Evolutionary conservation across 1,284 basidiomycete genomes (phyloP), one percentile per base, ranked within the genome.

Genomic region (Naganishia liquefaciens): DNA sequence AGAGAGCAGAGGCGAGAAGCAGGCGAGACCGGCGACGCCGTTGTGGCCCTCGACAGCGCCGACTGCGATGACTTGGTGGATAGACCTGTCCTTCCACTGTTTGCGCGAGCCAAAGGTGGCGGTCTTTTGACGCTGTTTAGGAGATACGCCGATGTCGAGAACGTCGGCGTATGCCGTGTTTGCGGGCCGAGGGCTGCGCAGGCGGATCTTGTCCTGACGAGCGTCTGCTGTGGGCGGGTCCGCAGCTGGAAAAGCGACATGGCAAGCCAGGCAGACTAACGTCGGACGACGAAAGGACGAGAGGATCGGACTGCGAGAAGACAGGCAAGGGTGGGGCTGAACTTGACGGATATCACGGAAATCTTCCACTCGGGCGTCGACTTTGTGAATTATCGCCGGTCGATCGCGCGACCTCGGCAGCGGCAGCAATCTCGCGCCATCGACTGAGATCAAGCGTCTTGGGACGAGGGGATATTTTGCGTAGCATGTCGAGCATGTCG

Each of bases 201-300:
- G 25, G 21, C 27, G 13, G 27, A 7, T 51, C 9, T 28, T 15
- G 19, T 27, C 17, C 28, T 10, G 3, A 27, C 28, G 11, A 51
- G 49, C 10, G 19, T 53, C 30, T 33, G 51, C 19, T n/a, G n/a
- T n/a, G 51, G 17, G 33, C 51, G 51, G 7, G 39, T 40, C 23
- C 55, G 44, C n/a, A 60, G 46, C n/a, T 46, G 46, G 47, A 60
- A 28, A 23, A 60, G 57, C 5, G 57, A 60, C 57, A 60, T 60
- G 57, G 15, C 39, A 40, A 6, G n/a, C n/a, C n/a, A n/a, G n/a
- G n/a, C n/a, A n/a, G n/a, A n/a, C n/a, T 6, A 10, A 23, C 33
- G 33, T 33, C 1, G 33, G 1, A 33, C 6, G 33, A 33, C 33
- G 11, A 33, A 33, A 33, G 33, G 33, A 33, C 33, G 33, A 11